Base-by-base conservation (phyloP, 108 stramenopile genomes). In the Parietichytrium sp. region DNA sequence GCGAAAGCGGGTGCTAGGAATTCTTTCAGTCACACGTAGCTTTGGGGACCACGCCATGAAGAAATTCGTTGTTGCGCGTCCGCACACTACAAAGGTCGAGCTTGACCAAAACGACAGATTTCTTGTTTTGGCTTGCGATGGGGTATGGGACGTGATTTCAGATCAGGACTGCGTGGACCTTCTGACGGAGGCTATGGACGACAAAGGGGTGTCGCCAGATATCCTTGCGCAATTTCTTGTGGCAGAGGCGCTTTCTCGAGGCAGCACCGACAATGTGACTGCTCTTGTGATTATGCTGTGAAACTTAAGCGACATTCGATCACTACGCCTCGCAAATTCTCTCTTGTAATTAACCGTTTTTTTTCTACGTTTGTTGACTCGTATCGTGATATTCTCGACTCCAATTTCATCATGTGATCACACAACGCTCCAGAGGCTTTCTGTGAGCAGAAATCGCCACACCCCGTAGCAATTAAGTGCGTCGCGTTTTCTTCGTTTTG, bases 61-160 rank as follows among this genome's bases (percentile, higher is more conserved):
- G n/a, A 80, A 84, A 12, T 80, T 30, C 45, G 83, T 80, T 29
- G 29, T 79, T 7, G 36, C 79, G 4, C 79, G 79, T 8, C 79
- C 79, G 33, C 54, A 30, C 48, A 54, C 79, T 3, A 47, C n/a
- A 2, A 10, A 33, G 20, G 54, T 80, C 13, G 38, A 16, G 16
- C 31, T 80, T n/a, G 15, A n/a, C 4, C 45, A 3, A 25, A 13
- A 4, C 15, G 18, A 48, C 50, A 4, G 54, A 1, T 89, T 90
- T 61, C 15, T 88, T 47, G 83, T 90, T 31, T 27, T 89, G 27
- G 89, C 89, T n/a, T 90, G 90, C 50, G 90, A 90, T 29, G 90
- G 90, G 4, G 86, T 90, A 29, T 90, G 90, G 90, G 90, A 90
- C 78, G 90, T 90, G n/a, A 80, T 90, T 29, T 31, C 48, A 0